Evolutionary conservation across 768 basidiomycete species (phyloP), one percentile per base, ranked within the genome.

Genomic region (Porphyrellus cyaneotinctus): DNA sequence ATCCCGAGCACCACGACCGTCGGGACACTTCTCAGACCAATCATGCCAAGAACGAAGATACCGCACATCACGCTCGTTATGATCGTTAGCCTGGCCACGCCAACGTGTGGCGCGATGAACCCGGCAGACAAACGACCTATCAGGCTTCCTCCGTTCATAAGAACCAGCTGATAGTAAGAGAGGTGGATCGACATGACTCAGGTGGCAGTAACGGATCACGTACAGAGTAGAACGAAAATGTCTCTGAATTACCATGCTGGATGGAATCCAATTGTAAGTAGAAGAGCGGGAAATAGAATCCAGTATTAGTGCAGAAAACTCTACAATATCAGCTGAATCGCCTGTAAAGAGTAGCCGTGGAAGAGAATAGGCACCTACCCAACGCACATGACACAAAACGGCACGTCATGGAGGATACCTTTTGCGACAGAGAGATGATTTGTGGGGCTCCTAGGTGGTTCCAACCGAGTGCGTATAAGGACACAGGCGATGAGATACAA

Each of bases 161-260:
- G 74, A 1, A 77, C 72, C 30, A 84, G 61, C 76, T 82, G 47
- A 3, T 35, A 5, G 24, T 24, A 26, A 37, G 22, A 20, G 17
- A 14, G 13, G 17, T 15, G 26, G 15, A 17, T n/a, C 8, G 30
- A 31, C 28, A 26, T 18, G 14, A 17, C 2, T 4, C 26, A 28
- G 17, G 24, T 8, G 0, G 26, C 15, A 38, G 5, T 2, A 10
- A 22, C 23, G 3, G 15, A 14, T 52, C 26, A 47, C 65, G 12
- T 52, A 83, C 83, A 26, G 75, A 75, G 52, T 83, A 83, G 54
- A 85, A 84, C 0, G 83, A 78, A 6, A 84, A 68, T 13, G 64
- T 68, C 14, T 72, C 63, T 18, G 69, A 62, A 39, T 80, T 70
- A 1, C 76, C 74, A 51, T 79, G 79, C 47, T 72, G 66, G 24